These are phyloP conservation scores for Coemansia sp. DNA, from an alignment of 192 early-diverging fungal species.

Conservation along the genomic window DNA sequence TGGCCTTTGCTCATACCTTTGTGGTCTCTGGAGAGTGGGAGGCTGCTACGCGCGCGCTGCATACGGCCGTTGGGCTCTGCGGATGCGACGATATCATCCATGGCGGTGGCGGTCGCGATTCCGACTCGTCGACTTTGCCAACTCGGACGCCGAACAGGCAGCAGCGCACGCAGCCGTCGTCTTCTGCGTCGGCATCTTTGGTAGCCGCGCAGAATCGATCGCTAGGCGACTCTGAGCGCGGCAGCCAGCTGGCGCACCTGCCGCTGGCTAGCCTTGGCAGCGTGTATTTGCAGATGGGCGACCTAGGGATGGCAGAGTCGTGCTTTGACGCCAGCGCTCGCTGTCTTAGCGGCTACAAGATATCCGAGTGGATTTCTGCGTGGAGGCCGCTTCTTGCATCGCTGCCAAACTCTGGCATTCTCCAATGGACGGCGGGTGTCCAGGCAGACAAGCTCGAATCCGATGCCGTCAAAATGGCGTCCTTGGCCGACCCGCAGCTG, in stretches of 20 bases:
- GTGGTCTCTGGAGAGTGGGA: constrained; percentile 50
- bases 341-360: constrained; percentile 28
- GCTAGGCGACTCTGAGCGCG: constrained; percentile 14
- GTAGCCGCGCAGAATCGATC: neutral
- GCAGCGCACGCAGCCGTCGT: neutral
- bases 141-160: constrained; percentile 17
- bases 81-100: constrained; percentile 47
- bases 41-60: constrained; percentile 47
- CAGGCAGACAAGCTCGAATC: neutral
- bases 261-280: constrained; percentile 48
- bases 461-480: constrained; percentile 3
- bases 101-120: constrained; percentile 32
- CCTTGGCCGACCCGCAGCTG: constrained; percentile 41
- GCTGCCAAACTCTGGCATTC: constrained; percentile 5
- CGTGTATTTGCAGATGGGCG: constrained; percentile 50
- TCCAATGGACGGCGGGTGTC: constrained; percentile 11
- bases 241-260: constrained; percentile 40
- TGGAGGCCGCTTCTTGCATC: constrained; percentile 26
- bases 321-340: constrained; percentile 50
- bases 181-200: neutral
- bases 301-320: constrained; percentile 47
- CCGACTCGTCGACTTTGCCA: neutral
- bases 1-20: constrained; percentile 53
- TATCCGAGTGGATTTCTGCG: constrained; percentile 21
- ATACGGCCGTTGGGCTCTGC: constrained; percentile 49